Percentiles rank a stretch among this genome's conserved stretches.
phyloP scores from a whole-genome alignment of 306 rosid species.

The Acmispon strigosus region DNA sequence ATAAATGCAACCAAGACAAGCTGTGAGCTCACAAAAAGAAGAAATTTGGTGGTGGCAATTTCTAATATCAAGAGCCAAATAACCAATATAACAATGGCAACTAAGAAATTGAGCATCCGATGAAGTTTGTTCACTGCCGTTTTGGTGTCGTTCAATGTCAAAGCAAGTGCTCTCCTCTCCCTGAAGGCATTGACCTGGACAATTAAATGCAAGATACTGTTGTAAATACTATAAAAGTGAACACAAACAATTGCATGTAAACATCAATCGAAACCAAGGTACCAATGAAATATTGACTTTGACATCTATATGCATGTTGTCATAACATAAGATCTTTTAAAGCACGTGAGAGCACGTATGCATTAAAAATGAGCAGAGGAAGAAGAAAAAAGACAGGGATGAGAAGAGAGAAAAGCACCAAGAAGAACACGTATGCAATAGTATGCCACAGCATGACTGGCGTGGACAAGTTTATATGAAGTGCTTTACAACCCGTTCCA shows the following conservation, averaged over 20 bases:
- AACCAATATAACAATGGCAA: conserved; percentile 44
- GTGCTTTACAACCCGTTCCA: neutral
- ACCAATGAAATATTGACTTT: neutral
- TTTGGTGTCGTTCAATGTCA: conserved; percentile 90
- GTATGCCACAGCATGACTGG: neutral
- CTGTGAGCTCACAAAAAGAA: conserved; percentile 73
- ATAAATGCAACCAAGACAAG: conserved; percentile 76
- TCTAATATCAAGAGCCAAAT: conserved; percentile 71
- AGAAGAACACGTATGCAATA: neutral
- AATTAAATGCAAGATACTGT: neutral
- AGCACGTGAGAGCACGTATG: neutral
- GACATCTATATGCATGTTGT: neutral
- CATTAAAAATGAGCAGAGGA: neutral
- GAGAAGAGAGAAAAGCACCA: neutral
- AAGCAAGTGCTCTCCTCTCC: conserved; percentile 91
- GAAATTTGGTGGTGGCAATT: conserved; percentile 66
- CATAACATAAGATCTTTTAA: neutral
- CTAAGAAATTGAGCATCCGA: conserved; percentile 59
- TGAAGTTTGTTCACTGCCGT: conserved; percentile 90
- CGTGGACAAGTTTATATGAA: neutral
- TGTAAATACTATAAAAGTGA: neutral
- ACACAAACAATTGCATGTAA: neutral
- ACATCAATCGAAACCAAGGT: neutral
- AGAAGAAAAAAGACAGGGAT: neutral
- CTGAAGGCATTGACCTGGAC: conserved; percentile 80